phyloP scores from a whole-genome alignment of 768 basidiomycete species.

The Kwoniella heveanensis region DNA sequence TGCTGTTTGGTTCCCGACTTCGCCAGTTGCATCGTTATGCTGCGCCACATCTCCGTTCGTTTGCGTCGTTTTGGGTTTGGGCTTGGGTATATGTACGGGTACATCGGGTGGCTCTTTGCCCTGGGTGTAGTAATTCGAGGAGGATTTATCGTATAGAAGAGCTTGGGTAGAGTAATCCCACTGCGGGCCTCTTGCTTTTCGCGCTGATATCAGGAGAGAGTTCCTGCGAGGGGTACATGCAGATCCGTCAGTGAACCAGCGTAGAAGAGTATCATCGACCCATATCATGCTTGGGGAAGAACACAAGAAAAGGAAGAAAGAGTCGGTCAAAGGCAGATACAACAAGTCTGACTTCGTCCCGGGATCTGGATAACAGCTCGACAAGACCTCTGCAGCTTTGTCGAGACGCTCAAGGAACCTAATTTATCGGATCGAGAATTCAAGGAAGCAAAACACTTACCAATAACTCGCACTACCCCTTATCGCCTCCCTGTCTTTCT shows the following conservation, averaged over 20 bases:
- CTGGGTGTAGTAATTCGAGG: slow-evolving; percentile 42
- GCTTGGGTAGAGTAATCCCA: slow-evolving; percentile 55
- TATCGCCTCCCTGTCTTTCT: slow-evolving; percentile 37
- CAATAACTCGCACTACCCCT: slow-evolving; percentile 46
- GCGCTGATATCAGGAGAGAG: slow-evolving; percentile 50
- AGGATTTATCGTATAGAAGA: slow-evolving; percentile 37
- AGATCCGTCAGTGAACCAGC: too few species aligned
- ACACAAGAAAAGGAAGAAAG: too few species aligned
- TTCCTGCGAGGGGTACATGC: slow-evolving; percentile 37
- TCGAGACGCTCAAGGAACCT: too few species aligned
- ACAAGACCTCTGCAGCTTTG: too few species aligned
- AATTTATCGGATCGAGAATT: too few species aligned
- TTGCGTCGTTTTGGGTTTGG: neutral
- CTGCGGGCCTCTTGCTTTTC: slow-evolving; percentile 52
- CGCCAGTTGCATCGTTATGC: neutral
- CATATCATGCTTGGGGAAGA: too few species aligned
- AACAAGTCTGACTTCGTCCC: too few species aligned
- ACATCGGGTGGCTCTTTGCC: slow-evolving; percentile 13
- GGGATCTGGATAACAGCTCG: too few species aligned
- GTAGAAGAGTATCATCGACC: too few species aligned
- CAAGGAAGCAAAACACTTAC: too few species aligned
- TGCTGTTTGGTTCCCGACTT: neutral
- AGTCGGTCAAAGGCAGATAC: too few species aligned
- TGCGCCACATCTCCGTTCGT: neutral
- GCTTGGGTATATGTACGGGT: neutral